Evolutionary conservation across 177 flowering plant species (phyloP).

Genomic region (Vitis hybrid): DNA sequence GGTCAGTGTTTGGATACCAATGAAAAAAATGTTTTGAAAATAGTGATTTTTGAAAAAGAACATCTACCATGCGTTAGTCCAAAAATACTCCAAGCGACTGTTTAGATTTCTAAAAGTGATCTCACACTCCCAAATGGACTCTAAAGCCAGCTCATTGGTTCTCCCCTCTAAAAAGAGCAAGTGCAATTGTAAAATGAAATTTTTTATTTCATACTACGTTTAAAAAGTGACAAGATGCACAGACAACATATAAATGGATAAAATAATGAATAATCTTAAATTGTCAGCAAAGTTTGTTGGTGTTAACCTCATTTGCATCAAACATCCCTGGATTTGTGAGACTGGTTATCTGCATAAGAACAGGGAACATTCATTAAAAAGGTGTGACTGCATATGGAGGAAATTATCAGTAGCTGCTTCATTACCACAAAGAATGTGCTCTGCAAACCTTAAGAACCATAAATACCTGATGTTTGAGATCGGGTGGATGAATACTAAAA

Average conservation of each 20-base stretch:
- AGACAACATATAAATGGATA: not conserved
- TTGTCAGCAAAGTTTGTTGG: not conserved
- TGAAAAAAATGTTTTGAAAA: no score
- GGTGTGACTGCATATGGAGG: not conserved
- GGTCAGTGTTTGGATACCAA: no score
- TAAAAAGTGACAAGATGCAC: not conserved
- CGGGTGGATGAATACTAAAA: conserved; percentile 49
- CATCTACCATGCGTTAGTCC: no score
- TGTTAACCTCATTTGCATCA: conserved; percentile 72
- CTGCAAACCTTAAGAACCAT: conserved; percentile 5
- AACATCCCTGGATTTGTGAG: conserved; percentile 78
- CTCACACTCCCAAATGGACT: no score
- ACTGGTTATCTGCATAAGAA: conserved; percentile 55
- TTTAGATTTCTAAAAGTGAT: no score
- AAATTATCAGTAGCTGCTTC: not conserved
- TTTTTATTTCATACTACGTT: no score
- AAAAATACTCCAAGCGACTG: no score
- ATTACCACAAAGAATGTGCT: not conserved
- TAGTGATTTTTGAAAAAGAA: no score
- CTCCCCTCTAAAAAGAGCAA: no score
- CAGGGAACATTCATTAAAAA: conserved; percentile 2
- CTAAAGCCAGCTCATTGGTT: no score
- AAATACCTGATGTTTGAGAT: conserved; percentile 67
- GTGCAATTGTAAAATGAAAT: no score
- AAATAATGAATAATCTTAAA: not conserved